Evolutionary conservation across 352 stramenopile genomes (phyloP), one percentile per base, ranked within the genome.

Genomic region (Aphanomyces euteiches): DNA sequence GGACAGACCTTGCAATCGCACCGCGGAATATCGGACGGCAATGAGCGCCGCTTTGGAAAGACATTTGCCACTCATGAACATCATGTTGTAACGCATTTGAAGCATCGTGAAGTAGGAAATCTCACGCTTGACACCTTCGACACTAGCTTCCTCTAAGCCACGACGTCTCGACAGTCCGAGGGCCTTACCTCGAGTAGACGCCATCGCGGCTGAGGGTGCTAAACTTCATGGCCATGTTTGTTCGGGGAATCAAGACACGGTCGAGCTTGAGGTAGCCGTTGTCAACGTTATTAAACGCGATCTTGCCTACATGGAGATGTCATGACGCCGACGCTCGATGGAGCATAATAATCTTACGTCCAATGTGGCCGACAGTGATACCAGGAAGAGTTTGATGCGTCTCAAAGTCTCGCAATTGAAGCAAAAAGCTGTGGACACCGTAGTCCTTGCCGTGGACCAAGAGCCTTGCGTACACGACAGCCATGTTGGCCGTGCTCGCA

Each of bases 381-480:
- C 84, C 82, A 45, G 81, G 72, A 3, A 90, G 59, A 19, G 78
- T 74, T 34, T 67, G 56, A 58, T 90, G 81, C 15, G 78, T 90
- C 54, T 95, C 80, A 73, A 89, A 76, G 45, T 98, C 85, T n/a
- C 96, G 89, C 5, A 99, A 66, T 15, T 85, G 96, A 41, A 99
- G 90, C 45, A 99, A 79, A 75, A 99, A 99, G 74, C 93, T 97
- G 79, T 98, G 95, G 48, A 98, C 90, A 5, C 96, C 96, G 47
- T 93, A 83, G 74, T 92, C 73, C 74, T 72, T 74, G 38, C 83
- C 87, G 36, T 79, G 61, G 21, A 95, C 77, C 50, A 98, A 87
- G 6, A 98, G 83, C 48, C 90, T 90, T 17, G 95, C 95, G 79
- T 98, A 98, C 48, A 97, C 90, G 74, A 98, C 94, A 13, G 94